Evolutionary conservation across 768 basidiomycete species (phyloP).

Genomic region (Cystofilobasidium bisporidii): DNA sequence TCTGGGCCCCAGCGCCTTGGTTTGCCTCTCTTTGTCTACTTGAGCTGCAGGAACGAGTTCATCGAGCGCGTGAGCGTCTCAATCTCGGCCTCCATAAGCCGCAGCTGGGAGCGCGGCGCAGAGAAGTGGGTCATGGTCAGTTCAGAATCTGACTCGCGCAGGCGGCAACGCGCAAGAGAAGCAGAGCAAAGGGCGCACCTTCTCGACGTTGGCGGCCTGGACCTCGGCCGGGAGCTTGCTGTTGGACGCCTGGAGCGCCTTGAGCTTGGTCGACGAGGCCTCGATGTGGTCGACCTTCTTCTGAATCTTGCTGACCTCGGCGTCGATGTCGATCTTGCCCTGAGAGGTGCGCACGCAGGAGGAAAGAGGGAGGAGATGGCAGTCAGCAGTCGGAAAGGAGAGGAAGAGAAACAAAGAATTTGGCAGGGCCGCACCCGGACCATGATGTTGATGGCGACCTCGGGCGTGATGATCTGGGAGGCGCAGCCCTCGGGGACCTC

Average conservation of each 20-base stretch:
- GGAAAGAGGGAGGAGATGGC: background rate
- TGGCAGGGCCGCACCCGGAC: slow-evolving; percentile 48
- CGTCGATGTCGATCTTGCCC: slow-evolving; percentile 83
- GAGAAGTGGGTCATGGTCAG: background rate
- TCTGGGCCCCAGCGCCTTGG: too few relatives aligned
- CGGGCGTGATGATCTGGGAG: slow-evolving; percentile 64
- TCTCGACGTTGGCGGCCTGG: slow-evolving; percentile 63
- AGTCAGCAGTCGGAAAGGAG: background rate
- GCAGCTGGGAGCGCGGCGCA: slow-evolving; percentile 47
- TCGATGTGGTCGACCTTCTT: slow-evolving; percentile 74
- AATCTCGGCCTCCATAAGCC: slow-evolving; percentile 70
- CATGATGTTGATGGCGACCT: slow-evolving; percentile 67
- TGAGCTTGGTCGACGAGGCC: slow-evolving; percentile 63
- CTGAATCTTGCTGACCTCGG: slow-evolving; percentile 76
- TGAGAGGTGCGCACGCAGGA: too few relatives aligned
- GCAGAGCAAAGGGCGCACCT: slow-evolving; percentile 48
- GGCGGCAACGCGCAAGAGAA: background rate
- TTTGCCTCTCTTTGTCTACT: slow-evolving; percentile 14
- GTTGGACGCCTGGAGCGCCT: slow-evolving; percentile 51
- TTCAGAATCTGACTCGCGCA: slow-evolving; percentile 14
- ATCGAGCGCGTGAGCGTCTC: slow-evolving; percentile 59
- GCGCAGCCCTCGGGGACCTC: slow-evolving; percentile 87
- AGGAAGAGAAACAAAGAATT: slow-evolving; percentile 8
- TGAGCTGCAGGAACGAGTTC: slow-evolving; percentile 52
- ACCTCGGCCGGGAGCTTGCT: slow-evolving; percentile 71